These are phyloP conservation scores for Monilinia fructicola DNA, from an alignment of 2,329 filamentous ascomycete species.

Conservation along the genomic window DNA sequence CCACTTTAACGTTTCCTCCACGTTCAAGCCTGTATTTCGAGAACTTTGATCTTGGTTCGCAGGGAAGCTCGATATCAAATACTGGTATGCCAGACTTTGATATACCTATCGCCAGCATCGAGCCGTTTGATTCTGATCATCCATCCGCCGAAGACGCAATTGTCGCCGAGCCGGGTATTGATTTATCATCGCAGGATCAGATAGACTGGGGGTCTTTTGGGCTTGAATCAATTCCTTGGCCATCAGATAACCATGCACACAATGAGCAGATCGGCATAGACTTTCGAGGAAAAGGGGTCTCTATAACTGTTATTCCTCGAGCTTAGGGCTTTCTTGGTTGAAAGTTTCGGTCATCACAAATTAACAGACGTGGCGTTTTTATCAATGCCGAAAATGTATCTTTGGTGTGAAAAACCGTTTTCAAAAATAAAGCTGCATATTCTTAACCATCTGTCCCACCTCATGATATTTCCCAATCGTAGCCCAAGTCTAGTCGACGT, in stretches of 20 bases:
- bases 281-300: background rate
- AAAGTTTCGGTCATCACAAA: background rate
- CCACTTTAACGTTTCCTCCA: background rate
- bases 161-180: too few species aligned
- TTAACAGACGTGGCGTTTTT: rapidly evolving
- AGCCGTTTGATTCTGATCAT: background rate
- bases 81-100: background rate
- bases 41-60: background rate
- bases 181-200: background rate
- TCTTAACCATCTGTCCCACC: background rate
- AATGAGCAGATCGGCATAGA: too few species aligned
- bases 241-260: too few species aligned
- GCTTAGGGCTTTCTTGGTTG: rapidly evolving
- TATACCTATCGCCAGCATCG: background rate
- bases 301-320: background rate
- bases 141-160: background rate
- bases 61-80: background rate
- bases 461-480: background rate
- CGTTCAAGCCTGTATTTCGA: background rate
- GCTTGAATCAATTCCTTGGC: too few species aligned
- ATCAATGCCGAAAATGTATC: background rate
- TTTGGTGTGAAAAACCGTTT: background rate
- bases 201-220: background rate
- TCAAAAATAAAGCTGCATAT: background rate
- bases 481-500: background rate